Evolutionary conservation across 2,329 filamentous ascomycete genomes (phyloP), one percentile per base, ranked within the genome.

Genomic region (Aspergillus luchuensis): DNA sequence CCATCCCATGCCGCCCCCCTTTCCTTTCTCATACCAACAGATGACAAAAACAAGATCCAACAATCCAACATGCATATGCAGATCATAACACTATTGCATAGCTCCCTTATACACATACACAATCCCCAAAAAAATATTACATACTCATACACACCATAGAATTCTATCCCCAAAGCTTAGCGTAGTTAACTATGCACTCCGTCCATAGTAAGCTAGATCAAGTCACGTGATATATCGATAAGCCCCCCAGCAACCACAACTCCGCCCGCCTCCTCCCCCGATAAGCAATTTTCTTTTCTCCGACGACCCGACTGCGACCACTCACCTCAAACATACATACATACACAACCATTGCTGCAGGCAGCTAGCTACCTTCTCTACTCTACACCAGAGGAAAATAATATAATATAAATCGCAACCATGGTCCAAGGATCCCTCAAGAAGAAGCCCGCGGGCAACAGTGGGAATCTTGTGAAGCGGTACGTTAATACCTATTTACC

Each of bases 341-440:
- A 30, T 30, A 11, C 33, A 10, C 1, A 38, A 6, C 1, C 21
- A 36, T 50, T 13, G 59, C 60, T 64, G 64, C 64, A 56, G 64
- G 62, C 60, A 63, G 62, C 57, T 57, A 43, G 10, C 45, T 1
- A 19, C 17, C n/a, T n/a, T n/a, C n/a, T n/a, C n/a, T n/a, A n/a
- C n/a, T 15, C 11, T 25, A 25, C 7, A 21, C 13, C 11, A 51
- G 33, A 4, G 7, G 2, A 53, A 53, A 23, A 10, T 4, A 8
- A 13, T 33, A 30, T 11, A 28, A 28, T 17, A 11, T 11, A 11
- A 59, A 25, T 39, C 4, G 47, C 13, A 58, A 51, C n/a, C 38
- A 68, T 68, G 67, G 63, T 58, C 10, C 66, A 69, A 61, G 63
- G 64, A 41, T 55, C 73, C 38, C 67, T 83, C 57, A 84, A 84